Percentiles rank a stretch among this genome's conserved stretches.
Evolutionary conservation across 2,329 filamentous ascomycete species (phyloP).

Genomic region (Amesomyces nigricolor): DNA sequence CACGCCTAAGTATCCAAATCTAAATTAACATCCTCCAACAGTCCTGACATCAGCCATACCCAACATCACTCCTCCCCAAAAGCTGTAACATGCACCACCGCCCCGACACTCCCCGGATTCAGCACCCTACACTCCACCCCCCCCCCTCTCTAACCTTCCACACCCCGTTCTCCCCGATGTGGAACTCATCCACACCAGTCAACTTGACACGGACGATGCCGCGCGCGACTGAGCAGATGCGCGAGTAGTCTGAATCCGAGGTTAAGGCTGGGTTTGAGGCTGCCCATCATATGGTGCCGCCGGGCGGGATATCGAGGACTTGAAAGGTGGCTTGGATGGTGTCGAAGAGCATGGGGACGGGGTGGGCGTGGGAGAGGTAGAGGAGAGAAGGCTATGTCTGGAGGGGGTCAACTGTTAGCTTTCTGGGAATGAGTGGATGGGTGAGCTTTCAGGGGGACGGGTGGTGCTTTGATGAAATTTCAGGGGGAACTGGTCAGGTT

Average conservation of each 20-base stretch:
- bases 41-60: not conserved
- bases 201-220: slow-evolving; percentile 14
- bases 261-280: not conserved
- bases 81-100: slow-evolving; percentile 15
- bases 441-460: not conserved
- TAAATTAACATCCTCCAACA: no score
- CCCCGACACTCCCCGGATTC: slow-evolving; percentile 9
- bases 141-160: slow-evolving; percentile 27
- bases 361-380: slow-evolving; percentile 12
- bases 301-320: slow-evolving; percentile 8
- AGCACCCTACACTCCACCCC: slow-evolving; percentile 9
- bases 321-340: slow-evolving; percentile 8
- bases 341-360: slow-evolving; percentile 2
- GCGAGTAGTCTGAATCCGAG: not conserved
- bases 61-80: not conserved
- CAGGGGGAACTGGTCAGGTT: no score
- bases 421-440: not conserved
- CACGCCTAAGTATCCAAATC: no score
- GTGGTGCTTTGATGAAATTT: no score
- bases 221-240: slow-evolving; percentile 17
- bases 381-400: slow-evolving; percentile 20
- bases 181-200: slow-evolving; percentile 9
- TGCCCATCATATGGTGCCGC: slow-evolving; percentile 1
- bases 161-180: slow-evolving; percentile 24
- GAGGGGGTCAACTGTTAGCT: not conserved